These are phyloP conservation scores for Pontederia crassipes DNA, from an alignment of 176 grass and related monocot genomes.

Conservation along the genomic window DNA sequence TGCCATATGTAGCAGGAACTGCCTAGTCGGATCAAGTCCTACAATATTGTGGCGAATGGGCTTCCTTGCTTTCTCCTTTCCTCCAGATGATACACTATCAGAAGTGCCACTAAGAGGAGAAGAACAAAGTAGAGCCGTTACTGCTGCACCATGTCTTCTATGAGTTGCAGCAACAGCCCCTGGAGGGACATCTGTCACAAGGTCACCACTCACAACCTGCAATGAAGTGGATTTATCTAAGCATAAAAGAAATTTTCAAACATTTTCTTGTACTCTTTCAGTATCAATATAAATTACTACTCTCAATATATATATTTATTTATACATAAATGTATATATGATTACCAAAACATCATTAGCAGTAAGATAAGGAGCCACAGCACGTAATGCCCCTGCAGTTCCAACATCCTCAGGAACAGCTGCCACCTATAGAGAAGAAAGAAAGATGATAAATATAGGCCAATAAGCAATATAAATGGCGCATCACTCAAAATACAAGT, in stretches of 20 bases:
- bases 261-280: neutral
- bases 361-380: constrained; percentile 54
- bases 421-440: constrained; percentile 42
- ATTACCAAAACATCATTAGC: constrained; percentile 90
- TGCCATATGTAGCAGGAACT: constrained; percentile 83
- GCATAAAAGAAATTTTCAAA: neutral
- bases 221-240: constrained; percentile 8
- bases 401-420: constrained; percentile 73
- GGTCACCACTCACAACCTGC: constrained; percentile 78
- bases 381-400: constrained; percentile 71
- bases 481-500: constrained; percentile 1
- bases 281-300: neutral
- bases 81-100: constrained; percentile 58
- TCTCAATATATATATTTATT: no score
- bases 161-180: constrained; percentile 89
- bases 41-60: constrained; percentile 69
- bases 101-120: constrained; percentile 74
- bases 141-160: constrained; percentile 80
- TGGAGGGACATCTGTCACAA: constrained; percentile 83
- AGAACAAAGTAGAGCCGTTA: constrained; percentile 74
- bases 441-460: neutral
- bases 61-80: constrained; percentile 97
- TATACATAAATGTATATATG: neutral
- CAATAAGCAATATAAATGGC: no score
- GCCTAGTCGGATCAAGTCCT: constrained; percentile 66